These are phyloP conservation scores for Trichomonas tenax DNA, from an alignment of 208 protist species.

Conservation along the genomic window DNA sequence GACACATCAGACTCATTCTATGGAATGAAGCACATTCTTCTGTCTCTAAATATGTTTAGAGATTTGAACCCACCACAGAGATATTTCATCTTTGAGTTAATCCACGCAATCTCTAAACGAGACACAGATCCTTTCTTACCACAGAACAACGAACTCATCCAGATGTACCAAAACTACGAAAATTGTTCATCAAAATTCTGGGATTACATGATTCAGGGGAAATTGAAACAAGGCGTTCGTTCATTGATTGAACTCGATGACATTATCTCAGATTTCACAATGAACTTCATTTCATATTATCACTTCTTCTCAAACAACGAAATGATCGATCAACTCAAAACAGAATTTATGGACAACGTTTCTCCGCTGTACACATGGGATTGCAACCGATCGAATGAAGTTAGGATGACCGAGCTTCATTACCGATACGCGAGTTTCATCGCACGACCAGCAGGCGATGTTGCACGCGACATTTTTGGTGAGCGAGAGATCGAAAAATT, in stretches of 20 bases:
- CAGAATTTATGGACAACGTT: neutral
- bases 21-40: neutral
- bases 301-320: neutral
- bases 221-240: neutral
- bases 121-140: neutral
- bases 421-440: neutral
- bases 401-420: neutral
- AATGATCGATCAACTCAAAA: neutral
- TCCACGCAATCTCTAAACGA: neutral
- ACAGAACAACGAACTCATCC: neutral
- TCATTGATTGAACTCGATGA: neutral
- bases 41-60: neutral
- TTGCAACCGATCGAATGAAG: too few species aligned
- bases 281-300: neutral
- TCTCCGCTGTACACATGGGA: neutral
- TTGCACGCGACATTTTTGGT: neutral
- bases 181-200: neutral
- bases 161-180: neutral
- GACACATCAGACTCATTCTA: neutral
- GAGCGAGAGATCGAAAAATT: neutral
- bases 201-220: neutral
- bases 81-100: neutral
- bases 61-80: neutral
- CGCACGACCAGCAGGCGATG: too few species aligned
- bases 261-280: neutral